A percentile compares a stretch with the other conserved stretches of the same genome.
These are phyloP conservation scores for Ustilago cynodontis DNA, from an alignment of 1,284 basidiomycete genomes.

Conservation along the genomic window DNA sequence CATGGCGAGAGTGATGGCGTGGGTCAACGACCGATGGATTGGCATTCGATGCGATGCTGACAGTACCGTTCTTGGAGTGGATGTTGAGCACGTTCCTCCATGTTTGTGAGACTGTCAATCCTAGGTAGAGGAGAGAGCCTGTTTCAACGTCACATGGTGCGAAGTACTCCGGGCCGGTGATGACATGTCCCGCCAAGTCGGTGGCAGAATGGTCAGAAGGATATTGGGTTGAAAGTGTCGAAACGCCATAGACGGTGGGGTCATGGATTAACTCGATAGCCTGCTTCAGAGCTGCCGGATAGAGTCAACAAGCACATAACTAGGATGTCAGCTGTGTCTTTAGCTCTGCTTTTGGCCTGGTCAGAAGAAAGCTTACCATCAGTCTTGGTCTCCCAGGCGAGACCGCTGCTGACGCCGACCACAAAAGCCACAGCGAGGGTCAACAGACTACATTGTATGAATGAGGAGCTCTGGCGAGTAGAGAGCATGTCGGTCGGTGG, in stretches of 20 bases:
- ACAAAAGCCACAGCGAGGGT: not conserved
- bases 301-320: not conserved
- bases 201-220: constrained; percentile 33
- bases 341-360: too few species aligned
- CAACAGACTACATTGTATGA: not conserved
- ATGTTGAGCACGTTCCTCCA: constrained; percentile 62
- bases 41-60: constrained; percentile 56
- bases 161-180: constrained; percentile 65
- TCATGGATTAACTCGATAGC: constrained; percentile 41
- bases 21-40: constrained; percentile 54
- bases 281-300: constrained; percentile 30
- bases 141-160: constrained; percentile 56
- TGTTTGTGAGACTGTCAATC: constrained; percentile 64
- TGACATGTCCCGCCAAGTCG: constrained; percentile 42
- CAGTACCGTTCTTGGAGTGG: constrained; percentile 49
- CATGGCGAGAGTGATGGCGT: constrained; percentile 38
- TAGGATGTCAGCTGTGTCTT: not conserved
- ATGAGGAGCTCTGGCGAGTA: not conserved
- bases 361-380: constrained; percentile 9
- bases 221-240: constrained; percentile 53
- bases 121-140: constrained; percentile 65
- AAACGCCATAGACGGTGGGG: constrained; percentile 54
- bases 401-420: not conserved
- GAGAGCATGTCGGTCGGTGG: not conserved
- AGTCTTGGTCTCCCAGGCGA: constrained; percentile 31